Evolutionary conservation across 2,329 filamentous ascomycete species (phyloP).

Genomic region (Zymoseptoria brevis): DNA sequence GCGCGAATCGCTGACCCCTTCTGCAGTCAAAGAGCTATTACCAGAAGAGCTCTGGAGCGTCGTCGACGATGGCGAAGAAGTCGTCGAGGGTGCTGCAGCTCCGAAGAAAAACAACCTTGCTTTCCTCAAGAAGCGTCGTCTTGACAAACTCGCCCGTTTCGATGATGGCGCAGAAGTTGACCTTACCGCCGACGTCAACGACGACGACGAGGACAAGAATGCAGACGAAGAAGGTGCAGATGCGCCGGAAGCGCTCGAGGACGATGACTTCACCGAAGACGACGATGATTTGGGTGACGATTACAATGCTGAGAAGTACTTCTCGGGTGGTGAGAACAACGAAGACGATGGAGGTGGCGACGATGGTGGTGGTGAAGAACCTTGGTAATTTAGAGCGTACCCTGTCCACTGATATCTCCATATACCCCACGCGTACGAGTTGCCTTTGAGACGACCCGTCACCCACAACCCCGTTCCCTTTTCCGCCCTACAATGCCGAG

Average conservation of each 20-base stretch:
- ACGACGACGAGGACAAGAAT: conserved; percentile 55
- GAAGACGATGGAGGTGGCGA: conserved; percentile 24
- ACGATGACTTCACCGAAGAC: conserved; percentile 49
- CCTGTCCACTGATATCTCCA: background rate
- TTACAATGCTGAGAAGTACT: conserved; percentile 45
- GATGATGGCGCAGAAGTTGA: conserved; percentile 15
- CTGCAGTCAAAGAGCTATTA: conserved; percentile 41
- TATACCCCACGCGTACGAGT: background rate
- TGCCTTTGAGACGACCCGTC: background rate
- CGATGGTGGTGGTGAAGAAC: conserved; percentile 16
- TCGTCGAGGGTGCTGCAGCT: conserved; percentile 5
- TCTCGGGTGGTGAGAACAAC: conserved; percentile 41
- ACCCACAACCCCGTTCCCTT: background rate
- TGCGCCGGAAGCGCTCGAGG: conserved; percentile 10
- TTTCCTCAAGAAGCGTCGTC: conserved; percentile 17
- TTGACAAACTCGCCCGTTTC: conserved; percentile 20
- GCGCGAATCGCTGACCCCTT: background rate
- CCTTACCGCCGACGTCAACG: conserved; percentile 4
- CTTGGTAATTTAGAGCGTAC: conserved; percentile 14
- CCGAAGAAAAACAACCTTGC: conserved; percentile 14
- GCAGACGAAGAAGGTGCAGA: conserved; percentile 44
- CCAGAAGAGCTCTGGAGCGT: conserved; percentile 41
- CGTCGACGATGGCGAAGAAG: conserved; percentile 25
- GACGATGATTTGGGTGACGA: conserved; percentile 49
- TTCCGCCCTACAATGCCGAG: background rate